phyloP scores from a whole-genome alignment of 805 yeast genomes.

The Candida xiaguanensis region DNA sequence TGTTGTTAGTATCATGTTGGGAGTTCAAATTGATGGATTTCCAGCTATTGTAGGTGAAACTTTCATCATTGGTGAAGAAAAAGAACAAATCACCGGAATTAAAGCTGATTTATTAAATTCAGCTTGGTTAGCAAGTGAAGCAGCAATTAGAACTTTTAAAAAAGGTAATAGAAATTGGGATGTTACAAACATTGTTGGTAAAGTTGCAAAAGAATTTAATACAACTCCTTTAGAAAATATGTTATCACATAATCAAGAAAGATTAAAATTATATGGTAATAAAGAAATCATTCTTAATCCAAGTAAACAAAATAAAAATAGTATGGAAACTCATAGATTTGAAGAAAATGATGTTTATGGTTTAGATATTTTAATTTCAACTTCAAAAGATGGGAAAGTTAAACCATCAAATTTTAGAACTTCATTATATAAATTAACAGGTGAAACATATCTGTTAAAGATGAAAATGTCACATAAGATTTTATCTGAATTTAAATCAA shows the following conservation, averaged over 20 bases:
- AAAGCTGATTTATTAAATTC: conserved; percentile 68
- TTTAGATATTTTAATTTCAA: conserved; percentile 63
- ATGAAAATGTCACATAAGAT: conserved; percentile 67
- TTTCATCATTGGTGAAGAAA: conserved; percentile 53
- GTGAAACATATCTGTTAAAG: conserved; percentile 63
- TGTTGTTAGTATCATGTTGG: conserved; percentile 68
- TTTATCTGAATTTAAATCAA: conserved; percentile 63
- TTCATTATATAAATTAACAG: conserved; percentile 69
- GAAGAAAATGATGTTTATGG: conserved; percentile 79
- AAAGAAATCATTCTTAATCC: conserved; percentile 78
- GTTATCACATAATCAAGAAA: conserved; percentile 68
- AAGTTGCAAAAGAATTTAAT: conserved; percentile 57
- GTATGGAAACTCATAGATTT: conserved; percentile 60
- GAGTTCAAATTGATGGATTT: conserved; percentile 74
- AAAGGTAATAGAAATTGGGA: conserved; percentile 73
- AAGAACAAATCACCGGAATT: conserved; percentile 46
- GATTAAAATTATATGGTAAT: conserved; percentile 66
- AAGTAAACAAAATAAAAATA: conserved; percentile 58
- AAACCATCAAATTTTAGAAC: conserved; percentile 57
- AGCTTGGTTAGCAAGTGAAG: conserved; percentile 76
- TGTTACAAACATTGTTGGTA: conserved; percentile 62
- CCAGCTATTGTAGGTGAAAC: conserved; percentile 71
- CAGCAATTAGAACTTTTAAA: conserved; percentile 65
- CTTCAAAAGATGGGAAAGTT: conserved; percentile 65
- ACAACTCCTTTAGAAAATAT: conserved; percentile 68